Evolutionary conservation across 208 protist genomes (phyloP).

Genomic region (Zelonia costaricensis): DNA sequence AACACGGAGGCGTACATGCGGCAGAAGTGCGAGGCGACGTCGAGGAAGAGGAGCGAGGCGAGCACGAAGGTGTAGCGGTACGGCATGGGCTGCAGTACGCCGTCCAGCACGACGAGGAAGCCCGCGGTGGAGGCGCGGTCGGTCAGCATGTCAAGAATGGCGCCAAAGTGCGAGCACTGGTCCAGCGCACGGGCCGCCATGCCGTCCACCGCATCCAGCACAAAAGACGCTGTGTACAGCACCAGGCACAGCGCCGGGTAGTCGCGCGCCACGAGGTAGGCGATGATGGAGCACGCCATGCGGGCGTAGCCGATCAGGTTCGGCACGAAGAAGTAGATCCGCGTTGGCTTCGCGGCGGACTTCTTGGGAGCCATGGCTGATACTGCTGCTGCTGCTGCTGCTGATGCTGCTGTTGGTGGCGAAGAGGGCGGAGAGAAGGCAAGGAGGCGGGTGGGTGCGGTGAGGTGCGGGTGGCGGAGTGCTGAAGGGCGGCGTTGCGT

Average conservation of each 20-base stretch:
- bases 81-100: conserved; percentile 68
- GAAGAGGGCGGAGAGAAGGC: too few relatives aligned
- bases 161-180: conserved; percentile 92
- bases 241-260: conserved; percentile 70
- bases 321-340: conserved; percentile 82
- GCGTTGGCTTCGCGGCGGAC: conserved; percentile 7
- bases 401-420: conserved; percentile 25
- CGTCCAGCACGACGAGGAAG: conserved; percentile 85
- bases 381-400: too few relatives aligned
- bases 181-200: conserved; percentile 82
- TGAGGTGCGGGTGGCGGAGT: conserved; percentile 3
- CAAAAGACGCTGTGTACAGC: conserved; percentile 80
- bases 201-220: conserved; percentile 92
- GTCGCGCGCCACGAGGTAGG: conserved; percentile 74
- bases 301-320: conserved; percentile 94
- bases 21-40: conserved; percentile 93
- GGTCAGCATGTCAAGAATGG: conserved; percentile 95
- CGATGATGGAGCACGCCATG: conserved; percentile 62
- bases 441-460: too few relatives aligned
- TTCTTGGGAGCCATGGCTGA: conserved; percentile 3
- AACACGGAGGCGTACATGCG: conserved; percentile 91
- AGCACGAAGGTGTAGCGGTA: conserved; percentile 59
- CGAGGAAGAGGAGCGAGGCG: conserved; percentile 81
- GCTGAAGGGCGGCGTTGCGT: too few relatives aligned
- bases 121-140: conserved; percentile 92